A percentile compares a stretch with the other conserved stretches of the same genome.
Conservation (phyloP, 192 early-diverging fungal species). For the Linnemannia hyalina region DNA sequence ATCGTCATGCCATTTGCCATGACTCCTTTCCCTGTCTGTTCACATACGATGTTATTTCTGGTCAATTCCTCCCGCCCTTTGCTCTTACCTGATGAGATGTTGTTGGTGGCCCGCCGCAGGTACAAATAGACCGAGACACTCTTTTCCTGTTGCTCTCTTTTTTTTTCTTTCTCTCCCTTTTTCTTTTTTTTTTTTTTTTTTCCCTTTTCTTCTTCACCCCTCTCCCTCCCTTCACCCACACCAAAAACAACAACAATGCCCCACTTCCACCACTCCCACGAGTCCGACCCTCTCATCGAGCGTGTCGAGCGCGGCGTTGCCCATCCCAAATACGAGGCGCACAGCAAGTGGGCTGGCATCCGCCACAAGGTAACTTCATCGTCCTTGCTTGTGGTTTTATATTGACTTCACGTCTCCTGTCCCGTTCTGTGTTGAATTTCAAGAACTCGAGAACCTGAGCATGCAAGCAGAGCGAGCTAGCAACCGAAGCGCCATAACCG, state of each 20-base stretch:
- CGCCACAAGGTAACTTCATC: constrained; percentile 48
- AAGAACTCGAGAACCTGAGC: too few species aligned
- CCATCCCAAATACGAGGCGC: constrained; percentile 30
- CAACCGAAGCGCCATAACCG: too few species aligned
- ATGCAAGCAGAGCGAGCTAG: too few species aligned
- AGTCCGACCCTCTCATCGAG: constrained; percentile 55
- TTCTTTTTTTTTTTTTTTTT: neutral
- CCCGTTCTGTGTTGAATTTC: too few species aligned
- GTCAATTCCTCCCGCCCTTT: neutral
- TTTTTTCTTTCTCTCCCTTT: constrained; percentile 5
- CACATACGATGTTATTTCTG: neutral
- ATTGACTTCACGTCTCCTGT: too few species aligned
- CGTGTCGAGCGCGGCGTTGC: constrained; percentile 32
- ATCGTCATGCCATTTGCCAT: too few species aligned
- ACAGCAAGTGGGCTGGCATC: constrained; percentile 47
- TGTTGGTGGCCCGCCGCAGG: constrained; percentile 7
- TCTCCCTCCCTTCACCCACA: neutral
- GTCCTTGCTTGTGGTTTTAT: too few species aligned
- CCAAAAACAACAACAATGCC: constrained; percentile 21
- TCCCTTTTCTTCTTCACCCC: constrained; percentile 7
- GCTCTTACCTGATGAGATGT: neutral
- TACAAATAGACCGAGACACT: neutral
- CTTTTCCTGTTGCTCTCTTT: constrained; percentile 14
- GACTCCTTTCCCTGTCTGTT: neutral
- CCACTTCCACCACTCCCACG: constrained; percentile 30